Evolutionary conservation across 2,329 filamentous ascomycete species (phyloP).

Genomic region (Arthroderma uncinatum): DNA sequence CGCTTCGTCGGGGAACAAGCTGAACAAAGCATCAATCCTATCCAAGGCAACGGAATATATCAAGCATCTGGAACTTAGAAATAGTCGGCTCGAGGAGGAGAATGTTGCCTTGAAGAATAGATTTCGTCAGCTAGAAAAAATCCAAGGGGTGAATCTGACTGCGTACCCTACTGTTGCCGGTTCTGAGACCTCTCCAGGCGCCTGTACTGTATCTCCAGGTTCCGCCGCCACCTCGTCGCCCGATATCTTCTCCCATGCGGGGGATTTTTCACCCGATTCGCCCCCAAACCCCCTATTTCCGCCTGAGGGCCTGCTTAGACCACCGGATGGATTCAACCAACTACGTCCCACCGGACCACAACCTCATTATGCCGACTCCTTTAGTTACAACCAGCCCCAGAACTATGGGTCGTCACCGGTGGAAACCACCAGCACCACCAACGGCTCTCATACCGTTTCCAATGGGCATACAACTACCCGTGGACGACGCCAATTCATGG

Average conservation of each 20-base stretch:
- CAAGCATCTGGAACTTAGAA: conserved; percentile 80
- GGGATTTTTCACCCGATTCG: conserved; percentile 26
- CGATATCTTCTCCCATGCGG: conserved; percentile 31
- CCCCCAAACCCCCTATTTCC: conserved; percentile 25
- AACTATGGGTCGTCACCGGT: conserved; percentile 21
- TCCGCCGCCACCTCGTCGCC: conserved; percentile 29
- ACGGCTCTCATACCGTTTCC: conserved; percentile 7
- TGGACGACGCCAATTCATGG: conserved; percentile 32
- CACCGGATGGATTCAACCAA: conserved; percentile 34
- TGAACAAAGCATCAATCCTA: conserved; percentile 95
- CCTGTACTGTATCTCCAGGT: conserved; percentile 29
- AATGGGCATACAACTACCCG: conserved; percentile 31
- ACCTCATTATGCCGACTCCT: conserved; percentile 29
- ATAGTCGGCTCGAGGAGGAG: conserved; percentile 69
- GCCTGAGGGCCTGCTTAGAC: conserved; percentile 34
- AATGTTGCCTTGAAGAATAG: conserved; percentile 67
- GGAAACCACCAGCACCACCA: conserved; percentile 17
- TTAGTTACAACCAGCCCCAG: conserved; percentile 6
- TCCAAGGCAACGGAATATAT: conserved; percentile 97
- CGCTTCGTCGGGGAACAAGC: conserved; percentile 75
- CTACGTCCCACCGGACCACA: conserved; percentile 30
- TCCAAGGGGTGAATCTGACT: conserved; percentile 32
- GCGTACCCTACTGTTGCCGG: conserved; percentile 29
- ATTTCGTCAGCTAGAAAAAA: conserved; percentile 66
- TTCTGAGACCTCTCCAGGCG: conserved; percentile 33